Base-by-base conservation (phyloP, 2,329 filamentous ascomycete genomes). In the Chaetomiaceae sp. region DNA sequence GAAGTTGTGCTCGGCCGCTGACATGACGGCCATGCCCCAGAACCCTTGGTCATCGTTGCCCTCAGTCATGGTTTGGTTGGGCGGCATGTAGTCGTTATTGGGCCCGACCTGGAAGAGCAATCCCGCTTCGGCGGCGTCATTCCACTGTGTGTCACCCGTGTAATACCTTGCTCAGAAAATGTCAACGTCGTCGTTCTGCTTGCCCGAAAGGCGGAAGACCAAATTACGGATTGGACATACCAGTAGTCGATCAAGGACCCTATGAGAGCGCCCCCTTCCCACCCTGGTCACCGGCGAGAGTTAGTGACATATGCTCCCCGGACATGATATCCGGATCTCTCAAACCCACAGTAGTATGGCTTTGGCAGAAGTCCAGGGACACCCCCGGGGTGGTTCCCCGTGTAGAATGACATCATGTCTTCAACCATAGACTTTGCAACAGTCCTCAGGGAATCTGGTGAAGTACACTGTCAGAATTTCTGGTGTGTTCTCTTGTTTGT, bases 171-270 rank as follows among this genome's bases (percentile, higher is more conserved):
- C 10, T 6, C n/a, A 23, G 5, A 2, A 7, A 16, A 16, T 16
- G 14, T 47, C 21, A 46, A n/a, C n/a, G 34, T 27, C n/a, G 5
- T 27, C 21, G 13, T 46, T 16, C 1, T 21, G 5, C n/a, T 5
- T 10, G 13, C 4, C 2, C n/a, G 16, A 17, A 3, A 3, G 16
- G 17, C 6, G 10, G 10, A 27, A 27, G 6, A 10, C 10, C 10
- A 6, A 27, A 27, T 27, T n/a, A n/a, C n/a, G n/a, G n/a, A n/a
- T 10, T 27, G 30, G 12, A 34, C 45, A 16, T 14, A 48, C 45
- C 45, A 95, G 66, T 93, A 93, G 62, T 93, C 87, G 47, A 95
- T 75, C 55, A 93, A 71, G 2, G 85, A 74, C 19, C 79, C 80
- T 68, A 83, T 75, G 73, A 91, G 82, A 50, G 86, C 86, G 46